Percentiles rank a stretch among this genome's conserved stretches.
Conservation (phyloP, 2,329 filamentous ascomycete genomes). For the Leptographium flavum region DNA sequence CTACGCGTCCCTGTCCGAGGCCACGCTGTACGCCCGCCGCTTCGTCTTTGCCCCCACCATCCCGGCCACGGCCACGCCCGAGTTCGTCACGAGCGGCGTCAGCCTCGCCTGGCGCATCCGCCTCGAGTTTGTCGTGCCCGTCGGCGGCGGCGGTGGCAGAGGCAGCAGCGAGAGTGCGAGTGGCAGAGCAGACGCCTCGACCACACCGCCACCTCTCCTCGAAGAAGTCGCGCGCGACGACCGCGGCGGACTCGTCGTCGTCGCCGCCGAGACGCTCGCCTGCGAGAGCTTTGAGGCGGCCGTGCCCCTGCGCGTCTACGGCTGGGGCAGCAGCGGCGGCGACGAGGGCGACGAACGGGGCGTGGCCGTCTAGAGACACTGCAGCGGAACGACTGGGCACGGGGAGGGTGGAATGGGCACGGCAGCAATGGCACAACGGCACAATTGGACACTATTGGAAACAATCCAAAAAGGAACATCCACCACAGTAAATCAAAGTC, state of each 20-base stretch:
- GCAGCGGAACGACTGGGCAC: too few species aligned
- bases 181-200: slow-evolving; percentile 13
- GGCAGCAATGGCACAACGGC: too few species aligned
- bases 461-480: too few species aligned
- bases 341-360: background rate
- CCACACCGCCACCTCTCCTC: slow-evolving; percentile 35
- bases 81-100: slow-evolving; percentile 82
- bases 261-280: slow-evolving; percentile 61
- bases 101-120: slow-evolving; percentile 78
- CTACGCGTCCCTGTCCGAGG: slow-evolving; percentile 66
- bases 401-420: background rate
- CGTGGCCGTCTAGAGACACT: background rate
- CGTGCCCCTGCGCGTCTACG: slow-evolving; percentile 72
- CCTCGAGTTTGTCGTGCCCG: slow-evolving; percentile 87
- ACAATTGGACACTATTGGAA: too few species aligned
- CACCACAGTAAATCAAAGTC: too few species aligned
- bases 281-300: slow-evolving; percentile 87
- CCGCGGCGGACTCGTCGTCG: slow-evolving; percentile 56
- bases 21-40: slow-evolving; percentile 65
- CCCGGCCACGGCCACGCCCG: slow-evolving; percentile 70
- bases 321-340: slow-evolving; percentile 24
- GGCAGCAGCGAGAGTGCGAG: slow-evolving; percentile 16
- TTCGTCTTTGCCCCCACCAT: slow-evolving; percentile 74
- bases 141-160: slow-evolving; percentile 24
- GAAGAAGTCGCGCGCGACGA: slow-evolving; percentile 72